Evolutionary conservation across 257 asterid species (phyloP).

Genomic region (Ocimum tenuiflorum): DNA sequence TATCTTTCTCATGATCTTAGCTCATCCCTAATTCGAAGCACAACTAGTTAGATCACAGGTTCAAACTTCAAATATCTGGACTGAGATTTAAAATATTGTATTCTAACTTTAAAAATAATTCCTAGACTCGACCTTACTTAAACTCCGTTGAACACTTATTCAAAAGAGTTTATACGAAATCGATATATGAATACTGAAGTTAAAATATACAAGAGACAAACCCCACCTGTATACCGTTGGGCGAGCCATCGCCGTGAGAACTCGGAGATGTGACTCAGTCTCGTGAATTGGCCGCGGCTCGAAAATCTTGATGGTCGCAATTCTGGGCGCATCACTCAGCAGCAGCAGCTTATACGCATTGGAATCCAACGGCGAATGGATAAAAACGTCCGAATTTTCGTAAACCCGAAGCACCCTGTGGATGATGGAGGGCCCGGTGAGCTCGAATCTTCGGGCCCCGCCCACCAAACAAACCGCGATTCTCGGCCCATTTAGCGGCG

Average conservation of each 20-base stretch:
- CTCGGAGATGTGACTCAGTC: conserved; percentile 55
- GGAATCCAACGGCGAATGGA: conserved; percentile 71
- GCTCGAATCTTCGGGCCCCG: conserved; percentile 95
- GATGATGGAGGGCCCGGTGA: conserved; percentile 84
- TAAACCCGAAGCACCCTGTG: conserved; percentile 53
- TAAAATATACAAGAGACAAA: too few relatives aligned
- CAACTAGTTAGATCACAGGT: too few relatives aligned
- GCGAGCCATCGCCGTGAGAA: conserved; percentile 72
- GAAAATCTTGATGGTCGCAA: conserved; percentile 62
- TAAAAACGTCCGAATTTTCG: conserved; percentile 53
- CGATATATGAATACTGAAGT: too few relatives aligned
- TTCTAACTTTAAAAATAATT: too few relatives aligned
- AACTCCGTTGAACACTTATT: too few relatives aligned
- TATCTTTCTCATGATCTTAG: too few relatives aligned
- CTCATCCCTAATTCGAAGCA: too few relatives aligned
- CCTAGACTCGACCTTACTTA: too few relatives aligned
- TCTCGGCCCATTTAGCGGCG: conserved; percentile 34
- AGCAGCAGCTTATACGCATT: conserved; percentile 58
- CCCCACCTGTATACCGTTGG: conserved; percentile 96
- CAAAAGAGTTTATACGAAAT: too few relatives aligned
- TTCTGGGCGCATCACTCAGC: conserved; percentile 64
- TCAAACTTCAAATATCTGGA: too few relatives aligned
- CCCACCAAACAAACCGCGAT: conserved; percentile 96
- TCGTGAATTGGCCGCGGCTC: conserved; percentile 43
- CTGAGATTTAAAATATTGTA: too few relatives aligned